A percentile compares a stretch with the other conserved stretches of the same genome.
These are phyloP conservation scores for Cryptosporidium sp. DNA, from an alignment of 169 alveolate genomes.

Conservation along the genomic window DNA sequence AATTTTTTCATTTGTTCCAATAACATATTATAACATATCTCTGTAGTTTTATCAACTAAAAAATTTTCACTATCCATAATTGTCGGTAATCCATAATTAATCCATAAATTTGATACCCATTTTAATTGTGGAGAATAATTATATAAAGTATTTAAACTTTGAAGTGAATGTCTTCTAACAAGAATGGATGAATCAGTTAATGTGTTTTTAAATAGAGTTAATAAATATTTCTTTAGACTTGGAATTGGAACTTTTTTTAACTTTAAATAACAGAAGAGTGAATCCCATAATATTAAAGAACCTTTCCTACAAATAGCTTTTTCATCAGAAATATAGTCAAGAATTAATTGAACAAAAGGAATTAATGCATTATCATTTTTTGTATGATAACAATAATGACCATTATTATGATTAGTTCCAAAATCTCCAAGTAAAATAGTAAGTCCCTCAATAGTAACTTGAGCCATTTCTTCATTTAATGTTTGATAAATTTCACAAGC, in stretches of 20 bases:
- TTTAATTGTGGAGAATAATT: constrained; percentile 29
- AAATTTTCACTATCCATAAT: constrained; percentile 58
- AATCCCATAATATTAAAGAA: constrained; percentile 53
- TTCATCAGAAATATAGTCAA: constrained; percentile 21
- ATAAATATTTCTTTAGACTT: not conserved
- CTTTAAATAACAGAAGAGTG: not conserved
- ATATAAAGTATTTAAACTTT: constrained; percentile 42
- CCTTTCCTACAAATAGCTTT: constrained; percentile 75
- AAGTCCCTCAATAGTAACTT: not conserved
- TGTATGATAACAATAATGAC: not conserved
- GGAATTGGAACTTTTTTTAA: not conserved
- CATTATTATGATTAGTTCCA: not conserved
- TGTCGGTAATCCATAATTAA: constrained; percentile 59
- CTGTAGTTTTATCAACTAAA: constrained; percentile 52
- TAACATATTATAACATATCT: constrained; percentile 44
- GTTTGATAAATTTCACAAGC: constrained; percentile 16
- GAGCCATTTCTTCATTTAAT: not conserved
- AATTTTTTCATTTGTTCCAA: constrained; percentile 46
- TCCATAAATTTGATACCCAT: constrained; percentile 66
- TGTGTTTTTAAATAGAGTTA: constrained; percentile 26
- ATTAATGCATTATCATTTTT: not conserved
- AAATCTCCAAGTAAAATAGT: constrained; percentile 13
- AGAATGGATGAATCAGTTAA: constrained; percentile 61
- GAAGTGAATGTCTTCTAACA: constrained; percentile 63
- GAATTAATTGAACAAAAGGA: constrained; percentile 35